Conservation (phyloP, 2,329 filamentous ascomycete genomes). For the Sporothrix mexicana region DNA sequence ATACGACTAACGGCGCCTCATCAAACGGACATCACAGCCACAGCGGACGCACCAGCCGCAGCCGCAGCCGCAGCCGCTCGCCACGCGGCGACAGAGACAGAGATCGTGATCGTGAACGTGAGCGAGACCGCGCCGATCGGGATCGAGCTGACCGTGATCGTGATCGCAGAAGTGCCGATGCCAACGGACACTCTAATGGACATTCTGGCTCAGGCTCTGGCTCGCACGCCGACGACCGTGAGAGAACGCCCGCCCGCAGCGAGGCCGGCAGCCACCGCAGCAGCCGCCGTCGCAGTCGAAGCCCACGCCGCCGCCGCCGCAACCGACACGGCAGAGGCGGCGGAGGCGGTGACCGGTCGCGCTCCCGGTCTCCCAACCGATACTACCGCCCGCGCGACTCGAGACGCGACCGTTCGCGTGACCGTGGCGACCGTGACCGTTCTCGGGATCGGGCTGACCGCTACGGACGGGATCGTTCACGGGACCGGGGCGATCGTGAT, state of each 20-base stretch:
- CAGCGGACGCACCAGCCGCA: slow-evolving; percentile 33
- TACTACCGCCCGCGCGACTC: slow-evolving; percentile 62
- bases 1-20: slow-evolving; percentile 40
- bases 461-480: slow-evolving; percentile 41
- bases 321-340: slow-evolving; percentile 21
- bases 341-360: slow-evolving; percentile 68
- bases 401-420: slow-evolving; percentile 38
- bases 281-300: slow-evolving; percentile 76
- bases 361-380: slow-evolving; percentile 64
- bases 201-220: not conserved
- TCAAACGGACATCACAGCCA: slow-evolving; percentile 41
- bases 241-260: slow-evolving; percentile 71
- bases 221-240: slow-evolving; percentile 16
- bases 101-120: slow-evolving; percentile 50
- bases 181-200: not conserved
- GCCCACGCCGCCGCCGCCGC: slow-evolving; percentile 32
- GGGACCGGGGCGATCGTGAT: slow-evolving; percentile 53
- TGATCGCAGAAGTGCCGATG: slow-evolving; percentile 46
- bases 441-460: slow-evolving; percentile 31
- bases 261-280: slow-evolving; percentile 81
- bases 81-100: slow-evolving; percentile 61
- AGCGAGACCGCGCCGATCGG: slow-evolving; percentile 45
- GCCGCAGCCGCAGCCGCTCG: slow-evolving; percentile 32
- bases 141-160: slow-evolving; percentile 39
- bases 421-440: slow-evolving; percentile 26